A percentile compares a stretch with the other conserved stretches of the same genome.
These are phyloP conservation scores for Panicum hallii DNA, from an alignment of 202 grass and related monocot genomes.

Conservation along the genomic window DNA sequence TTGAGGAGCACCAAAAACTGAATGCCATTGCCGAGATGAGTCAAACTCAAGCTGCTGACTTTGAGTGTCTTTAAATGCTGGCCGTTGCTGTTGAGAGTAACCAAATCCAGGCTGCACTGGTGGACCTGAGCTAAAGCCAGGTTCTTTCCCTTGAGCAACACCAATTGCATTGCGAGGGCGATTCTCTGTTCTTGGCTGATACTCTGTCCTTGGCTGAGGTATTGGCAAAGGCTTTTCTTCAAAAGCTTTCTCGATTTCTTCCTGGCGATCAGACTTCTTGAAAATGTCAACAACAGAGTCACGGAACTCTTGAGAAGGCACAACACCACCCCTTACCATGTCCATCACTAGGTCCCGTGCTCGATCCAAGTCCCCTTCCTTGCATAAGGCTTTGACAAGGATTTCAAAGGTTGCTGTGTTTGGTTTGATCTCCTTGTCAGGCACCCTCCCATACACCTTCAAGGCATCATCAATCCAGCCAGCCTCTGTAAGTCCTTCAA, in stretches of 20 bases:
- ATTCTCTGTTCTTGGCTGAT: conserved; percentile 43
- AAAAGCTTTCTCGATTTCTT: conserved; percentile 73
- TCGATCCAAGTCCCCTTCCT: conserved; percentile 66
- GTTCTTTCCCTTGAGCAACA: conserved; percentile 22
- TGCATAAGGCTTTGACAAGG: conserved; percentile 68
- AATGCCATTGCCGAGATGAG: conserved; percentile 37
- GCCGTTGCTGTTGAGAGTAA: conserved; percentile 35
- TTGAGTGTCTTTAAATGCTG: conserved; percentile 19
- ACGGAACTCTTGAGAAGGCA: conserved; percentile 52
- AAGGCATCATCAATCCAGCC: conserved; percentile 66
- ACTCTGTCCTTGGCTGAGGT: conserved; percentile 42
- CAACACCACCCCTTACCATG: conserved; percentile 63
- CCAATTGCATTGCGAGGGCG: conserved; percentile 39
- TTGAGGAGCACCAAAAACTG: conserved; percentile 40
- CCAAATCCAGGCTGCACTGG: conserved; percentile 33
- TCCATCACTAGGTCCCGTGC: conserved; percentile 56
- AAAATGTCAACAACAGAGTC: conserved; percentile 58
- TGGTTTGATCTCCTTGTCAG: conserved; percentile 72
- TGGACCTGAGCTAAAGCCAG: conserved; percentile 27
- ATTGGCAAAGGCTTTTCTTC: conserved; percentile 54
- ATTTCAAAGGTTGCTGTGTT: conserved; percentile 64
- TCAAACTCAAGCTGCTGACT: conserved; percentile 26
- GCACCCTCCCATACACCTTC: conserved; percentile 77
- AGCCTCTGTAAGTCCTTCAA: conserved; percentile 74
- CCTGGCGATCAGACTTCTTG: conserved; percentile 52